These are phyloP conservation scores for Exophiala calicioides DNA, from an alignment of 2,329 filamentous ascomycete genomes.

Conservation along the genomic window DNA sequence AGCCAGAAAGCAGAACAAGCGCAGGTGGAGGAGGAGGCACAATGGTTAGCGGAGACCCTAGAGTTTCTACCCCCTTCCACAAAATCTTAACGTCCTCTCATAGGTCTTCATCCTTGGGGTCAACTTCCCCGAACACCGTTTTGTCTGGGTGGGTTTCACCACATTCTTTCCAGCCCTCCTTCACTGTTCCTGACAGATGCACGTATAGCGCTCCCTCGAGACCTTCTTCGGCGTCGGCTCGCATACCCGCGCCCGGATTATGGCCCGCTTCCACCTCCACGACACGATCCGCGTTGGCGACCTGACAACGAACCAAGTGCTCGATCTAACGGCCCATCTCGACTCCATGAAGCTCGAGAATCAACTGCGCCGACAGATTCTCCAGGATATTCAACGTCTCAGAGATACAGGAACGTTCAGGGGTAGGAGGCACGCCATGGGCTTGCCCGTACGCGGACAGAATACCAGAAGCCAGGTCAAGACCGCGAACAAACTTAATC, in stretches of 20 bases:
- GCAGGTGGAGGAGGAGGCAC: conserved; percentile 10
- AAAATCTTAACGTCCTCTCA: conserved; percentile 22
- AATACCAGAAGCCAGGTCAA: conserved; percentile 74
- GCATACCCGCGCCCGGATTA: conserved; percentile 68
- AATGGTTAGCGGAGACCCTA: conserved; percentile 8
- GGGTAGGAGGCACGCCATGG: conserved; percentile 88
- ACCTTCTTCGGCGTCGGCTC: conserved; percentile 84
- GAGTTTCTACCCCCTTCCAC: background rate
- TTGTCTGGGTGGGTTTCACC: conserved; percentile 79
- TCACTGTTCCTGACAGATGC: conserved; percentile 2
- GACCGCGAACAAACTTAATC: conserved; percentile 61
- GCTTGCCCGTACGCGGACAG: conserved; percentile 87
- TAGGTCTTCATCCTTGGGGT: conserved; percentile 83
- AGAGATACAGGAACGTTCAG: conserved; percentile 90
- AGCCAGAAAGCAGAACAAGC: no score
- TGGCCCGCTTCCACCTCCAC: conserved; percentile 88
- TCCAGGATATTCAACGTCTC: conserved; percentile 81
- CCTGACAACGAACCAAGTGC: conserved; percentile 73
- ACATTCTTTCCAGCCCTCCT: conserved; percentile 13
- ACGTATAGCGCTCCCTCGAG: conserved; percentile 60
- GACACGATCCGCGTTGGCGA: conserved; percentile 75
- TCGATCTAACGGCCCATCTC: conserved; percentile 79
- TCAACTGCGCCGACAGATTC: conserved; percentile 73
- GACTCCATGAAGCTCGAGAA: conserved; percentile 93
- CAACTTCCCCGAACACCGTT: conserved; percentile 79